A percentile compares a stretch with the other conserved stretches of the same genome.
These are phyloP conservation scores for Leccinum colubrinum DNA, from an alignment of 1,284 basidiomycete species.

Conservation along the genomic window DNA sequence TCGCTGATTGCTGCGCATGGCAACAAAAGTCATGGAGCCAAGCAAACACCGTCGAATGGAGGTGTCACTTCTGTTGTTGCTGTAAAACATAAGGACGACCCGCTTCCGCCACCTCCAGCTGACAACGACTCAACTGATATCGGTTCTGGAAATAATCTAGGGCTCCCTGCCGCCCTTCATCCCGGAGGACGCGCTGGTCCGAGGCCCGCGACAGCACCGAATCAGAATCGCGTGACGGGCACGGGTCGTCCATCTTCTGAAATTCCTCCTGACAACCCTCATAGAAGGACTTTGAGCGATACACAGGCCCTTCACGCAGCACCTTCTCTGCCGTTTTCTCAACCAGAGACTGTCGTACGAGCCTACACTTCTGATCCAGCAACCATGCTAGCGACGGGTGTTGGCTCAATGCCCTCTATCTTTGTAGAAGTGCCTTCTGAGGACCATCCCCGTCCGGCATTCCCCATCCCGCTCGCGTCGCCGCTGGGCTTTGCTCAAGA, in stretches of 20 bases:
- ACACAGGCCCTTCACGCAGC: slow-evolving; percentile 3
- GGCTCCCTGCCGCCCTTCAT: slow-evolving; percentile 42
- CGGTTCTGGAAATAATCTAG: slow-evolving; percentile 16
- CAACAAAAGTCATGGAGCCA: slow-evolving; percentile 9
- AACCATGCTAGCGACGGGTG: background rate
- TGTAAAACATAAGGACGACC: slow-evolving; percentile 16
- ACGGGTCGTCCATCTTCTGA: slow-evolving; percentile 9
- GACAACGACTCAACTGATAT: slow-evolving; percentile 12
- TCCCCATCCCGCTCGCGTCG: slow-evolving; percentile 8
- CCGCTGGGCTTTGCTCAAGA: slow-evolving; percentile 1
- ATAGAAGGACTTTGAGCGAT: slow-evolving; percentile 17
- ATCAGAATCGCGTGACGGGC: slow-evolving; percentile 14
- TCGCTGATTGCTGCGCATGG: slow-evolving; percentile 26
- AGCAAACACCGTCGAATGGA: slow-evolving; percentile 2
- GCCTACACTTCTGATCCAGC: slow-evolving; percentile 5
- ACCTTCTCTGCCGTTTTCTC: slow-evolving; percentile 7
- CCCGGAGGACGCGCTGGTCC: slow-evolving; percentile 35
- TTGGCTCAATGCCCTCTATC: slow-evolving; percentile 18
- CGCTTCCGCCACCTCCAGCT: slow-evolving; percentile 40
- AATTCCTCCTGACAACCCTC: slow-evolving; percentile 8
- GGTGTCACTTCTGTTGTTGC: background rate
- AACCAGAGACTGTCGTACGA: slow-evolving; percentile 9
- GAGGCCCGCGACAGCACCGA: slow-evolving; percentile 25
- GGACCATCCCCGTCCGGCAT: background rate
- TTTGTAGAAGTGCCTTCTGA: slow-evolving; percentile 12